phyloP scores from a whole-genome alignment of 352 stramenopile species.

The Plasmopara halstedii region DNA sequence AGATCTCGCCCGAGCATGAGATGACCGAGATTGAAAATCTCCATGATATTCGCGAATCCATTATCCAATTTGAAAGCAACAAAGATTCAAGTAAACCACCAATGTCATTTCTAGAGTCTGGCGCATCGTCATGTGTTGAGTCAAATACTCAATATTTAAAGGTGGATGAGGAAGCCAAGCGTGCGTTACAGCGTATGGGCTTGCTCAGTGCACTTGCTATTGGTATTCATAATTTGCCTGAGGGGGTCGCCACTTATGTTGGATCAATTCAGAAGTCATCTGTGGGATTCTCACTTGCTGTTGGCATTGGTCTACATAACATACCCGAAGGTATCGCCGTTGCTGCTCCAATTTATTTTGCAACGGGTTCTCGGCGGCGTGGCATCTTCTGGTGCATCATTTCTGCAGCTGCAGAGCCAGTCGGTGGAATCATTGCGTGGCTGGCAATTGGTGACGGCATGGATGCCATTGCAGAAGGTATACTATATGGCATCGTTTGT shows the following conservation, averaged over 20 bases:
- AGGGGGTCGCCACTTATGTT: conserved; percentile 94
- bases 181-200: conserved; percentile 78
- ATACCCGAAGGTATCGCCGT: conserved; percentile 95
- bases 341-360: conserved; percentile 94
- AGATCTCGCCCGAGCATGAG: conserved; percentile 24
- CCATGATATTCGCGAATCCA: conserved; percentile 25
- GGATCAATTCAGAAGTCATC: conserved; percentile 82
- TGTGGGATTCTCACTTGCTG: conserved; percentile 87
- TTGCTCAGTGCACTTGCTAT: conserved; percentile 90
- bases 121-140: conserved; percentile 6
- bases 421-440: conserved; percentile 87
- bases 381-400: conserved; percentile 91
- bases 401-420: conserved; percentile 80
- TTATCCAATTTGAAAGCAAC: conserved; percentile 18
- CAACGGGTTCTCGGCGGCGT: conserved; percentile 87
- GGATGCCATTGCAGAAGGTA: conserved; percentile 43
- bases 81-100: conserved; percentile 7
- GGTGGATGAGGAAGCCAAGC: conserved; percentile 25
- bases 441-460: conserved; percentile 56
- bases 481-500: conserved; percentile 88
- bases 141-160: conserved; percentile 10
- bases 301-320: conserved; percentile 96
- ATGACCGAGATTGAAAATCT: conserved; percentile 25
- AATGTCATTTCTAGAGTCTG: conserved; percentile 16
- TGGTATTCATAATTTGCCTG: conserved; percentile 92